Base-by-base conservation (phyloP, 345 rosid genomes). In the Reutealis trisperma region DNA sequence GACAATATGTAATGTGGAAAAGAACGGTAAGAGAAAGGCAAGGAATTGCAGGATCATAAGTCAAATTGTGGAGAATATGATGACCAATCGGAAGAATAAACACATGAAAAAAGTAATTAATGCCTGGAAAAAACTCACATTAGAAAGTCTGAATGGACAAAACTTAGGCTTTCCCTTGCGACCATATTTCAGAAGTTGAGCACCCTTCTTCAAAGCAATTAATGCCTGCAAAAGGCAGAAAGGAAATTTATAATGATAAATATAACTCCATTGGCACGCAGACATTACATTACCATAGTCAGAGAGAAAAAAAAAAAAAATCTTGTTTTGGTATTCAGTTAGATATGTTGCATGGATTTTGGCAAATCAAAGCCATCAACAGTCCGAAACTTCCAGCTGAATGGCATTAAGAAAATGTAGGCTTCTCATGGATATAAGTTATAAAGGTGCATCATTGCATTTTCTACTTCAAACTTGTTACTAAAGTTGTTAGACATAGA, bases 91-190 rank as follows among this genome's bases (percentile, higher is more conserved):
- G 25, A 72, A 47, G 16, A 74, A 52, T 4, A 16, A 74, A 15
- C 27, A 76, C 13, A 67, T 41, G 19, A 63, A 8, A 54, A 18
- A 30, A 55, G 27, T 61, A n/a, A n/a, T n/a, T n/a, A n/a, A n/a
- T n/a, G n/a, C n/a, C n/a, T n/a, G n/a, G n/a, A n/a, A n/a, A n/a
- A 78, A 34, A 83, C 99, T 89, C 82, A 95, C 99, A 85, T 75
- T 85, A 74, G 99, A 92, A 75, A 95, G 93, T 90, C 96, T 89
- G 81, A 95, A 95, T 14, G 92, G 92, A 73, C 89, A 93, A 81
- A 93, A 90, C 88, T 93, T 93, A 57, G 98, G 99, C 86, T 89
- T 95, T 84, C 97, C 99, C 83, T 95, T 90, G n/a, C 93, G 96
- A 86, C 96, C 97, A 89, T 90, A 92, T 81, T 93, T 95, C 82